Percentiles rank a stretch among this genome's conserved stretches.
Evolutionary conservation across 768 basidiomycete genomes (phyloP).

Genomic region (Rhodotorula babjevae): DNA sequence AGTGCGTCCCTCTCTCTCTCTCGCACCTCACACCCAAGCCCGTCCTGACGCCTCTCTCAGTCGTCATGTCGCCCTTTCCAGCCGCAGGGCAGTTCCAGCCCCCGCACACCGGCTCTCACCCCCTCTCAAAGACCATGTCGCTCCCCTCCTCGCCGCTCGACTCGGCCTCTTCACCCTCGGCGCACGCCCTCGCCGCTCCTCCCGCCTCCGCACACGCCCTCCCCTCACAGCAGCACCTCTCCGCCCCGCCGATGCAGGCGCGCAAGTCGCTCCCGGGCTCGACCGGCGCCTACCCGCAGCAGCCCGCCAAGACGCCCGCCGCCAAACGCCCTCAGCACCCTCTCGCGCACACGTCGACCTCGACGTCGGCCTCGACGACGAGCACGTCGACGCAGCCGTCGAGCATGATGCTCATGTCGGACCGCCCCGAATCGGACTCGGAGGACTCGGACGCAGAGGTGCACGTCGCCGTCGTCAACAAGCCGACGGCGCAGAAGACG

Average conservation of each 20-base stretch:
- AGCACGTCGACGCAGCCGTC: neutral
- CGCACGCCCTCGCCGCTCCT: neutral
- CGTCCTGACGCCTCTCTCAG: neutral
- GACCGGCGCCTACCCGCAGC: neutral
- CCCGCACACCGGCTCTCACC: conserved; percentile 28
- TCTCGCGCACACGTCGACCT: conserved; percentile 3
- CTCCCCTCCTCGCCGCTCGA: conserved; percentile 27
- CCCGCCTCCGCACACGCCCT: neutral
- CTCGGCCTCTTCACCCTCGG: neutral
- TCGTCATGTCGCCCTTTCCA: neutral
- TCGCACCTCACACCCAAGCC: neutral
- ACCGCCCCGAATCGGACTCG: conserved; percentile 21
- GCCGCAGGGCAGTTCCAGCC: neutral
- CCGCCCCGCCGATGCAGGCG: conserved; percentile 2
- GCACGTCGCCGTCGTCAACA: neutral
- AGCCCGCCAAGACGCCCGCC: neutral
- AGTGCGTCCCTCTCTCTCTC: neutral
- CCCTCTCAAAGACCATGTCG: conserved; percentile 34
- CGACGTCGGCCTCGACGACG: too few species aligned
- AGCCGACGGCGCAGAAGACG: neutral
- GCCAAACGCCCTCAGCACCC: conserved; percentile 1
- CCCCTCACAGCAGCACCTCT: neutral
- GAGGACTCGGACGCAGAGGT: conserved; percentile 19
- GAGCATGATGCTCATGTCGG: neutral
- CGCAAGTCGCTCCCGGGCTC: conserved; percentile 2